Conservation (phyloP, 768 basidiomycete genomes). For the Lactarius akahatsu region DNA sequence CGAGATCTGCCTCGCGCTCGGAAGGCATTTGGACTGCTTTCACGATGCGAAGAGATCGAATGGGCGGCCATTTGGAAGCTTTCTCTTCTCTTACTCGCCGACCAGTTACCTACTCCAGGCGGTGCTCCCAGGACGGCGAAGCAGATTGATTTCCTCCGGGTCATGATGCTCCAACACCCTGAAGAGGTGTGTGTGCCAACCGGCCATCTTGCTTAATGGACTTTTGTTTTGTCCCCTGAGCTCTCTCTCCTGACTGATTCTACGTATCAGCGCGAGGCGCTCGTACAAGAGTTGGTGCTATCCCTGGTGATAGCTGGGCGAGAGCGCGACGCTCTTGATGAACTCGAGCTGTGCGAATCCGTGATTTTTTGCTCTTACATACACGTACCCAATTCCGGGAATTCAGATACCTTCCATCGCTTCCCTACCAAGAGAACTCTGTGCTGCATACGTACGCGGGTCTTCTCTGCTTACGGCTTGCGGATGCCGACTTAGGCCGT, state of each 20-base stretch:
- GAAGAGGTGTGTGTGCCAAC: constrained; percentile 53
- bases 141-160: constrained; percentile 59
- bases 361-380: constrained; percentile 33
- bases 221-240: neutral
- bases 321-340: constrained; percentile 73
- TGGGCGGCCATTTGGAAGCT: constrained; percentile 74
- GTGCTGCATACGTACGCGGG: constrained; percentile 83
- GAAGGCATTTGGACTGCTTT: constrained; percentile 71
- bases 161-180: constrained; percentile 68
- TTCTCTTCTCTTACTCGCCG: constrained; percentile 54
- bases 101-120: constrained; percentile 25
- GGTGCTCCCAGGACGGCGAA: constrained; percentile 32
- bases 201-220: neutral
- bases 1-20: constrained; percentile 62
- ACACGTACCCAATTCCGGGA: constrained; percentile 3
- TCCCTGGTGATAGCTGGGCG: constrained; percentile 57
- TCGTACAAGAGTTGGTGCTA: constrained; percentile 75
- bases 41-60: constrained; percentile 72
- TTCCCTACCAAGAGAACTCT: constrained; percentile 83
- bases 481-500: constrained; percentile 8
- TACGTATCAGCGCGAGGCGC: constrained; percentile 57
- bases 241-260: neutral
- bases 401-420: constrained; percentile 77
- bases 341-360: constrained; percentile 69
- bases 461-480: constrained; percentile 63